phyloP scores from a whole-genome alignment of 2,329 filamentous ascomycete genomes.

The Diaporthe vexans region DNA sequence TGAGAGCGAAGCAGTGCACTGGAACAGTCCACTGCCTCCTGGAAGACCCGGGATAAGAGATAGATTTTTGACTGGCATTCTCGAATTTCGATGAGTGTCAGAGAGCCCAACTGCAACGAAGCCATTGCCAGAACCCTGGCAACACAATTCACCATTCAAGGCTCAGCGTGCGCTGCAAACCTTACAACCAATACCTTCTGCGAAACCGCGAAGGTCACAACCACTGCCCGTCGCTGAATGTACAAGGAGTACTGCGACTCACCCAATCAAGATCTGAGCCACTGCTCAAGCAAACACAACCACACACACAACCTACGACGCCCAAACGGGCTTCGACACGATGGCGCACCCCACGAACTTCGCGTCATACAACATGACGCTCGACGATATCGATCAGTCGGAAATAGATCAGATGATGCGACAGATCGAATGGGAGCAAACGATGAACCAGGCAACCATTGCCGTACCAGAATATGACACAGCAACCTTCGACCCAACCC shows the following conservation, averaged over 20 bases:
- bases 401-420: slow-evolving; percentile 5
- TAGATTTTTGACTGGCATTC: background rate
- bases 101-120: background rate
- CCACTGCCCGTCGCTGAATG: background rate
- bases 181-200: no score
- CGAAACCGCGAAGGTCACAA: no score
- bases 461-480: background rate
- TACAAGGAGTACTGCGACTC: background rate
- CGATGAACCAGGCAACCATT: background rate
- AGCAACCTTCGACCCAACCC: background rate
- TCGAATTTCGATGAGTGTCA: background rate
- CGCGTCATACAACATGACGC: slow-evolving; percentile 19
- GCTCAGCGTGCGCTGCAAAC: background rate
- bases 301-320: background rate
- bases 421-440: slow-evolving; percentile 19
- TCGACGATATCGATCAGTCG: slow-evolving; percentile 1
- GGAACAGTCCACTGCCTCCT: slow-evolving; percentile 20
- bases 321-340: background rate
- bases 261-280: background rate
- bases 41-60: slow-evolving; percentile 37
- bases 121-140: background rate
- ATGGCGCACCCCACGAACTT: slow-evolving; percentile 5
- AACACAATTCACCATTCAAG: background rate
- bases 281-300: background rate
- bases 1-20: background rate